These are phyloP conservation scores for Eragrostis nindensis DNA, from an alignment of 176 grass and related monocot species.

Conservation along the genomic window DNA sequence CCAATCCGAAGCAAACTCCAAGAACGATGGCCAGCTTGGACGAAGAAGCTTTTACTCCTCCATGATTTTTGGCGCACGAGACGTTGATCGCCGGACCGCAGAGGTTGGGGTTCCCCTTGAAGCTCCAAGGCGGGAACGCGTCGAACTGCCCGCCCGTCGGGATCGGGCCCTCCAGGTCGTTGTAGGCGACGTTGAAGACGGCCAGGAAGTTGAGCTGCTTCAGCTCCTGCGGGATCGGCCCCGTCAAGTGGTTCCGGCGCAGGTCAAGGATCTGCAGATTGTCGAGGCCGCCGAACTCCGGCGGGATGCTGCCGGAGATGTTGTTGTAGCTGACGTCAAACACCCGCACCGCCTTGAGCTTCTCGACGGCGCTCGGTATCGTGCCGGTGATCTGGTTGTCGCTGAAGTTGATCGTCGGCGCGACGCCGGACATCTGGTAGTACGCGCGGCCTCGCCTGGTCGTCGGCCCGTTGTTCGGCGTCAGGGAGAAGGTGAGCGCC, in stretches of 20 bases:
- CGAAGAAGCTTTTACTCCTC: background rate
- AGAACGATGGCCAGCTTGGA: constrained; percentile 37
- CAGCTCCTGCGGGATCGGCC: constrained; percentile 38
- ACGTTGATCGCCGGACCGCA: constrained; percentile 38
- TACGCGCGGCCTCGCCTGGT: constrained; percentile 33
- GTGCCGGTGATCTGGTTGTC: constrained; percentile 31
- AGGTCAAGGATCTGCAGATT: constrained; percentile 43
- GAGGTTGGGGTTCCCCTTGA: constrained; percentile 45
- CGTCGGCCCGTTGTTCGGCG: background rate
- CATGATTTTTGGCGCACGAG: background rate
- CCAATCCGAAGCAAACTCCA: constrained; percentile 38
- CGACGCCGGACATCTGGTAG: constrained; percentile 48
- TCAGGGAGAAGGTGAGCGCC: constrained; percentile 37
- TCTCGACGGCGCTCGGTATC: constrained; percentile 31
- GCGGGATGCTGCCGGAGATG: constrained; percentile 42
- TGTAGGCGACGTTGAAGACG: constrained; percentile 44
- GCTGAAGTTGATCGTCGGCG: constrained; percentile 41
- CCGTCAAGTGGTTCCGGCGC: constrained; percentile 40
- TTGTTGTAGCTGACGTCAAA: constrained; percentile 45
- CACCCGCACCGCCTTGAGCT: constrained; percentile 48
- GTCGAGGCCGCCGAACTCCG: constrained; percentile 36
- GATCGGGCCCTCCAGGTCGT: constrained; percentile 57
- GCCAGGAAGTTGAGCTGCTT: constrained; percentile 44
- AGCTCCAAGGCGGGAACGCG: constrained; percentile 43
- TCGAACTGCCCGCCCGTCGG: constrained; percentile 52